phyloP scores from a whole-genome alignment of 495 filamentous ascomycete species.

The Xylona heveae region DNA sequence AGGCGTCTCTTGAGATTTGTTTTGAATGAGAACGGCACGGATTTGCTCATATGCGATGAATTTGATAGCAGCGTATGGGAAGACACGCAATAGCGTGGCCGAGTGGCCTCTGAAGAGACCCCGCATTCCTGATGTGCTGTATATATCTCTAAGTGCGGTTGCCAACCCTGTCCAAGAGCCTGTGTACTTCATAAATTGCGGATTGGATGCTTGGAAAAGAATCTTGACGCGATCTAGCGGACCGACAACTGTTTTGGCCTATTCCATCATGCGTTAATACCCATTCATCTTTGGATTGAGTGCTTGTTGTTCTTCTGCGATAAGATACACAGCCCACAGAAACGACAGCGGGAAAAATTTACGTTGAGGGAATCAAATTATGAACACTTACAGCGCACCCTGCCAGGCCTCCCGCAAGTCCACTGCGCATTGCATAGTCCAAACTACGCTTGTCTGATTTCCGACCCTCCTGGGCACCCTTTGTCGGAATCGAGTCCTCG shows the following conservation, averaged over 20 bases:
- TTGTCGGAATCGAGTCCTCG: slow-evolving; percentile 17
- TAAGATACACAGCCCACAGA: slow-evolving; percentile 3
- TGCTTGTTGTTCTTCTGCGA: not conserved
- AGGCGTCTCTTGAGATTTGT: slow-evolving; percentile 52
- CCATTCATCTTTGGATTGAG: not conserved
- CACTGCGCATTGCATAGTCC: slow-evolving; percentile 65
- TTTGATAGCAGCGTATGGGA: slow-evolving; percentile 93
- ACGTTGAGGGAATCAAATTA: slow-evolving; percentile 3
- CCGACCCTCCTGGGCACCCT: slow-evolving; percentile 13
- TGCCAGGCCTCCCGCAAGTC: slow-evolving; percentile 69
- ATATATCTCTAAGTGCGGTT: slow-evolving; percentile 65
- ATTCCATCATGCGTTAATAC: slow-evolving; percentile 5
- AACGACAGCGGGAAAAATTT: slow-evolving; percentile 1
- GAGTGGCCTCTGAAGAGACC: slow-evolving; percentile 89
- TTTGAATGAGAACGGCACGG: slow-evolving; percentile 48
- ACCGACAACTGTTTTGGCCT: slow-evolving; percentile 92
- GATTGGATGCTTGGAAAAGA: slow-evolving; percentile 88
- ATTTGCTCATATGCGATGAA: slow-evolving; percentile 96
- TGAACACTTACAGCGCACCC: slow-evolving; percentile 71
- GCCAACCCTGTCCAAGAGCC: slow-evolving; percentile 68
- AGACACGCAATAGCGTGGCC: slow-evolving; percentile 82
- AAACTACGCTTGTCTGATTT: slow-evolving; percentile 44
- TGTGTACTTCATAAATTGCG: slow-evolving; percentile 79
- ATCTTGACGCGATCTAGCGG: slow-evolving; percentile 97
- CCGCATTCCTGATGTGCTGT: slow-evolving; percentile 40